Evolutionary conservation across 108 stramenopile genomes (phyloP), one percentile per base, ranked within the genome.

Genomic region (Asterionellopsis glacialis): DNA sequence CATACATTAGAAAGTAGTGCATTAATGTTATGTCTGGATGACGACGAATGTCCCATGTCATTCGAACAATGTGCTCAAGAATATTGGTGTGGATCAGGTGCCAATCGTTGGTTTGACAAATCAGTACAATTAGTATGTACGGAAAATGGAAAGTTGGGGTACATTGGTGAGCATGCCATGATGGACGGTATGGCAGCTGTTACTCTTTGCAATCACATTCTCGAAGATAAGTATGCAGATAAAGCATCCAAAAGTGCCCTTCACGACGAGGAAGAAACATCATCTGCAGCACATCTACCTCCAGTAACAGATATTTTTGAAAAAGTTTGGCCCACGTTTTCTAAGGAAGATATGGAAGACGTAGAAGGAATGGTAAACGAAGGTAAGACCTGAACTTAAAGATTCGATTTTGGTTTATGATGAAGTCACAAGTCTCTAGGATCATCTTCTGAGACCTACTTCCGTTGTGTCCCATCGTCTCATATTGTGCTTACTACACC

Each of bases 101-200:
- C 51, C 16, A 82, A 83, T 51, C 68, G 87, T 27, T 83, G 72
- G 65, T 85, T 75, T 48, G 87, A 88, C 65, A 88, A 88, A 67
- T 76, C 82, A 9, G 58, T 85, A 25, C 82, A 85, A 54, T 54
- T 88, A 16, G 60, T 83, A 10, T 68, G 76, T 11, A 64, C 73
- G 11, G 43, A 61, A 22, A 83, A 83, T 57, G 87, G 87, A n/a
- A 76, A 85, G 59, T 57, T 59, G 10, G 86, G 79, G 11, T 43
- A 81, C 45, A 41, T 78, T 13, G 80, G 65, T 13, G 86, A 88
- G 54, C 86, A 88, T 68, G 71, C 76, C 40, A 91, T 91, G 91
- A 93, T 93, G 91, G 94, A 95, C 65, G 94, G 94, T 13, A 91
- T 91, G 90, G 89, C 91, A 14, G 74, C 89, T 9, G 80, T 91